A percentile compares a stretch with the other conserved stretches of the same genome.
Evolutionary conservation across 306 rosid species (phyloP).

Genomic region (Geum urbanum): DNA sequence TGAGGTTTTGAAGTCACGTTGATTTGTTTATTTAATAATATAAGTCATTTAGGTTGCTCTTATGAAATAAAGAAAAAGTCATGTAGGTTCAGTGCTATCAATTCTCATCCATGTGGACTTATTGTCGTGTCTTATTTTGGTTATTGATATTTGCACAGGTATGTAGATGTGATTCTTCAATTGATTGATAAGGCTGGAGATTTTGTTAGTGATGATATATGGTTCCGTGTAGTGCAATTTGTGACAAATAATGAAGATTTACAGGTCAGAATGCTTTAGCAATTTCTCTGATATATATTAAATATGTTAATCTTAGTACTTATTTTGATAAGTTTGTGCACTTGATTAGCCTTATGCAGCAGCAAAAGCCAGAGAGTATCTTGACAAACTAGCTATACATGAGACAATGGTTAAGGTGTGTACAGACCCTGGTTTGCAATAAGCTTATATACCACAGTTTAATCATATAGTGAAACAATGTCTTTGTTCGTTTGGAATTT

Average conservation of each 20-base stretch:
- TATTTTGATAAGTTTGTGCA: conserved; percentile 41
- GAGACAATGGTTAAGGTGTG: conserved; percentile 99
- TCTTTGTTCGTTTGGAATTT: conserved; percentile 13
- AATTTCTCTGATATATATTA: conserved; percentile 3
- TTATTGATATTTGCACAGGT: conserved; percentile 72
- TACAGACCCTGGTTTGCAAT: conserved; percentile 14
- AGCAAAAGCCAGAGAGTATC: conserved; percentile 91
- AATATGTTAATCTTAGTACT: conserved; percentile 11
- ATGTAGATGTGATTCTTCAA: conserved; percentile 97
- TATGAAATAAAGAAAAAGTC: neutral
- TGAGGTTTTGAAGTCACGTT: neutral
- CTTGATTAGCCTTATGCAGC: conserved; percentile 93
- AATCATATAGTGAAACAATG: neutral
- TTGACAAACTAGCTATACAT: conserved; percentile 96
- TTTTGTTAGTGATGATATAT: conserved; percentile 97
- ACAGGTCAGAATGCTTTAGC: conserved; percentile 62
- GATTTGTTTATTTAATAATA: neutral
- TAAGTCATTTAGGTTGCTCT: neutral
- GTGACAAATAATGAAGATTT: conserved; percentile 98
- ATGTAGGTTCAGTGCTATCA: neutral
- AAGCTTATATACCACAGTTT: neutral
- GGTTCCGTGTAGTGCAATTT: conserved; percentile 99
- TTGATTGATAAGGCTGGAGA: conserved; percentile 99
- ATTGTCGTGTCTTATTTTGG: too few species aligned
- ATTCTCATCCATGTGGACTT: neutral